Percentiles rank a stretch among this genome's conserved stretches.
Evolutionary conservation across 345 rosid genomes (phyloP).

Genomic region (Boechera divaricarpa): DNA sequence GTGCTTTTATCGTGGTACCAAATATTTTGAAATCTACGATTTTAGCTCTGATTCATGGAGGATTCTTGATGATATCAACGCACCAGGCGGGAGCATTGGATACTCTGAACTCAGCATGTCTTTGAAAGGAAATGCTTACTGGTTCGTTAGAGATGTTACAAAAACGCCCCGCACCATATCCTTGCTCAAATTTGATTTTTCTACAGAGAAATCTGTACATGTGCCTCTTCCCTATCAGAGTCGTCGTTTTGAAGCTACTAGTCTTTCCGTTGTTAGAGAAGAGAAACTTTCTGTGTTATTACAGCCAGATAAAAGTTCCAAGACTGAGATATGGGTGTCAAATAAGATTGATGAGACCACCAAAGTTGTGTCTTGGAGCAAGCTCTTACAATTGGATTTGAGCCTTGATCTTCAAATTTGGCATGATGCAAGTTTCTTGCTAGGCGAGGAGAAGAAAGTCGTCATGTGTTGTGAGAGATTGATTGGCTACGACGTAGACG

Average conservation of each 20-base stretch:
- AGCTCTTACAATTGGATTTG: neutral
- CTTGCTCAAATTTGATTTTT: neutral
- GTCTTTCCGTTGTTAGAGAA: neutral
- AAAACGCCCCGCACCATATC: neutral
- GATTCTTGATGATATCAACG: neutral
- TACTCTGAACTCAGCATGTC: neutral
- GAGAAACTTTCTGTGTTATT: neutral
- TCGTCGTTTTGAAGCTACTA: neutral
- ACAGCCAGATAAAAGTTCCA: neutral
- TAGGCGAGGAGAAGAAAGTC: slow-evolving; percentile 11
- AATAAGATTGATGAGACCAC: neutral
- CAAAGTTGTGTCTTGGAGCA: neutral
- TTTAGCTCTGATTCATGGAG: slow-evolving; percentile 1
- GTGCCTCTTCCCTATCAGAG: neutral
- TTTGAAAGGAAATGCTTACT: neutral
- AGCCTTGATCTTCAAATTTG: neutral
- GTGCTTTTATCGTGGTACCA: neutral
- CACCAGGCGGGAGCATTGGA: neutral
- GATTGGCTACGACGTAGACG: neutral
- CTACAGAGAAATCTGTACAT: neutral
- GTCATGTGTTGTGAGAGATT: neutral
- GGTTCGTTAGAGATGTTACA: neutral
- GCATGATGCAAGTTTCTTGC: neutral
- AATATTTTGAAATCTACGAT: neutral
- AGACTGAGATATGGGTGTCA: neutral